phyloP scores from a whole-genome alignment of 2,329 filamentous ascomycete genomes.

The Berkeleyomyces rouxiae region DNA sequence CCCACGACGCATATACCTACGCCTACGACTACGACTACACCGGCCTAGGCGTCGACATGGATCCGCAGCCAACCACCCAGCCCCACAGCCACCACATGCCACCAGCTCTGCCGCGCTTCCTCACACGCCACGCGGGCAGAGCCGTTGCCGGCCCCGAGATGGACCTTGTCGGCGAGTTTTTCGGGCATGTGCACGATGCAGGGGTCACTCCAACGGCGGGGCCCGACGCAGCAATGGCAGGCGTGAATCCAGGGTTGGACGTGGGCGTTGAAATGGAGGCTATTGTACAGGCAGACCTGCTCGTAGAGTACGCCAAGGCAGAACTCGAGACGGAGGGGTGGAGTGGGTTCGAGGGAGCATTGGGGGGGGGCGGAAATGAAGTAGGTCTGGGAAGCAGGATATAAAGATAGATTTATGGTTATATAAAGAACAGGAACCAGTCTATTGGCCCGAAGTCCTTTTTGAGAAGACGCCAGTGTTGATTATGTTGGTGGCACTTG shows the following conservation, averaged over 20 bases:
- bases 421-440: no score
- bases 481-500: no score
- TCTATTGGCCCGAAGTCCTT: no score
- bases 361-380: background rate
- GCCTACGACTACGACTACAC: background rate
- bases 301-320: background rate
- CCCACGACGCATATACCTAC: background rate
- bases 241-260: background rate
- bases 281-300: background rate
- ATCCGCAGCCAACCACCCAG: background rate
- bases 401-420: background rate
- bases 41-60: background rate
- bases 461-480: no score
- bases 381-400: background rate
- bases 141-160: background rate
- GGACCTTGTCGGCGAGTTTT: conserved; percentile 32
- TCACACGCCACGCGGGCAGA: background rate
- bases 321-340: background rate
- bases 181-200: conserved; percentile 57
- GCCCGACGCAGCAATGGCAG: background rate
- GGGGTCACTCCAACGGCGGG: background rate
- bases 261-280: background rate
- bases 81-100: background rate
- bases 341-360: background rate
- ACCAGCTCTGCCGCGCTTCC: background rate